Base-by-base conservation (phyloP, 1,139 yeast genomes). In the Pichia norvegensis region DNA sequence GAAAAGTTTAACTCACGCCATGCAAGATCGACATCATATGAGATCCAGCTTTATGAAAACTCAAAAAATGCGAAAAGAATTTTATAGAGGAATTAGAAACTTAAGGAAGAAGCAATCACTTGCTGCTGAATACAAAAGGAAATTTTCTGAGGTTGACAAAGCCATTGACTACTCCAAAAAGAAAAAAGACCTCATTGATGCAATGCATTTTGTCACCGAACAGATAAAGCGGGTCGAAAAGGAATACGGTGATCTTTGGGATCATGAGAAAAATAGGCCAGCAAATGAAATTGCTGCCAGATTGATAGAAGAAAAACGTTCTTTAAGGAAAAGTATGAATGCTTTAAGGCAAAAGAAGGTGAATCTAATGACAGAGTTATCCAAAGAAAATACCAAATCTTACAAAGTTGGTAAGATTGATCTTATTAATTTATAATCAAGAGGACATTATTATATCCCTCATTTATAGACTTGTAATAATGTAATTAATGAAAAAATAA, bases 1-100 rank as follows among this genome's bases (percentile, higher is more conserved):
- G 41, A 52, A 57, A 46, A 45, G 55, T 48, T 25, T 55, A 38
- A 43, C 35, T 5, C 46, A 48, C 19, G 19, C 46, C 4, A n/a
- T 42, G 31, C 29, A 40, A 16, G 49, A 48, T 21, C 33, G 47
- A 33, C 33, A 43, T 10, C 51, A 48, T 37, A 46, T 48, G 13
- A 35, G 51, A 29, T 42, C 46, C 4, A 42, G 45, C 38, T 44
- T 43, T 31, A 38, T 48, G 23, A 39, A 42, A 20, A 48, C 43
- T 0, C 38, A 25, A 13, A 45, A 41, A 16, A 33, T 48, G 11
- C 46, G 49, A 16, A 44, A 38, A 1, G 19, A 20, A 9, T 46
- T 44, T 25, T 44, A 48, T 38, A 41, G 48, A 29, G 40, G 33
- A 20, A 16, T 43, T 2, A 36, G 51, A 17, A 31, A 16, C 17